These are phyloP conservation scores for Lactuca sativa DNA, from an alignment of 129 eudicot genomes.

Conservation along the genomic window DNA sequence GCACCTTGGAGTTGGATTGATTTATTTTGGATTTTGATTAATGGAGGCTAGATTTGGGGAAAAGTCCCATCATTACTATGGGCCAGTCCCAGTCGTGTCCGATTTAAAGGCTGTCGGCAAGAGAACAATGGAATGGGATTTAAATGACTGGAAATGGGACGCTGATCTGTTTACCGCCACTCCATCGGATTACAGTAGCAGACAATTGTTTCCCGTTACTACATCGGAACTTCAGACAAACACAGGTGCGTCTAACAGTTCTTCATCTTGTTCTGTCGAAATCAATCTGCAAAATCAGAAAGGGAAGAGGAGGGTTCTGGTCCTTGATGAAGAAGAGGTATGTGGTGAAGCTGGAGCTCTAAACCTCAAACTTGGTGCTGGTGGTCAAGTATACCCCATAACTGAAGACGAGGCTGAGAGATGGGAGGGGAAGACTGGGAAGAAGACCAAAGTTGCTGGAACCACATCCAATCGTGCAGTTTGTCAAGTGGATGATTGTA, in stretches of 20 bases:
- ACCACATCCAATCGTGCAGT: slow-evolving; percentile 50
- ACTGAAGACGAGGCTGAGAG: slow-evolving; percentile 39
- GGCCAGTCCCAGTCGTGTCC: slow-evolving; percentile 56
- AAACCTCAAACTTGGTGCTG: slow-evolving; percentile 84
- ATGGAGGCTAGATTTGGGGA: slow-evolving; percentile 65
- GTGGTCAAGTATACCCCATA: slow-evolving; percentile 62
- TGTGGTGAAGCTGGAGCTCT: slow-evolving; percentile 54
- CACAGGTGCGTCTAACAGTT: slow-evolving; percentile 19
- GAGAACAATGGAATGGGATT: slow-evolving; percentile 78
- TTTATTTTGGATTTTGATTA: slow-evolving; percentile 1
- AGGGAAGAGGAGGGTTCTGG: slow-evolving; percentile 54
- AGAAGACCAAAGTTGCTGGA: slow-evolving; percentile 64
- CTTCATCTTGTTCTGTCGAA: slow-evolving; percentile 52
- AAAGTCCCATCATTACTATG: slow-evolving; percentile 47
- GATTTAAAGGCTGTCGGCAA: slow-evolving; percentile 52
- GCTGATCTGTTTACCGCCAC: slow-evolving; percentile 72
- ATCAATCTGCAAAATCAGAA: slow-evolving; percentile 23
- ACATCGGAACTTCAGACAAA: slow-evolving; percentile 26
- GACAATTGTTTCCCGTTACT: slow-evolving; percentile 58
- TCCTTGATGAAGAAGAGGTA: slow-evolving; percentile 47
- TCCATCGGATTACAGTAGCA: slow-evolving; percentile 50
- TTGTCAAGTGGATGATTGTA: slow-evolving; percentile 92
- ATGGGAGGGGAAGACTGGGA: slow-evolving; percentile 57
- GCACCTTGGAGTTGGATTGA: background rate
- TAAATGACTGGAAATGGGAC: slow-evolving; percentile 95